Percentiles rank a stretch among this genome's conserved stretches.
Conservation (phyloP, 2,329 filamentous ascomycete genomes). For the Xylaria sp. region DNA sequence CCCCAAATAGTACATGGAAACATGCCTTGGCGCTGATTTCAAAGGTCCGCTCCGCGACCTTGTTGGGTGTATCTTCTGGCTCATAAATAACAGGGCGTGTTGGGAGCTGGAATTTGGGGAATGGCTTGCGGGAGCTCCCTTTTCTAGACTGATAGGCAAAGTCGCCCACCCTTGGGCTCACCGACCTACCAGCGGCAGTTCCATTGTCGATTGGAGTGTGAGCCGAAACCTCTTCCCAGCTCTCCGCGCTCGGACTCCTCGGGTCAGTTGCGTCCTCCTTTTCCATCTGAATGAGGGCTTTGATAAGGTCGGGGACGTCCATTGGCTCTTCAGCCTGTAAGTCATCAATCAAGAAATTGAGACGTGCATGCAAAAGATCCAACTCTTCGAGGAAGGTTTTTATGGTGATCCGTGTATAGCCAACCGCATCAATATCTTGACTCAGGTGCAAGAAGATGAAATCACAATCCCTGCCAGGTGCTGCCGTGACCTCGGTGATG, state of each 20-base stretch:
- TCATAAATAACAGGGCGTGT: conserved; percentile 81
- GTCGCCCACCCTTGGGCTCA: conserved; percentile 42
- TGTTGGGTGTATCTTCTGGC: conserved; percentile 78
- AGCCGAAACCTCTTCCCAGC: conserved; percentile 83
- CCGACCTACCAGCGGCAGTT: conserved; percentile 49
- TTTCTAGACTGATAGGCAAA: conserved; percentile 46
- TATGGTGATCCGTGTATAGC: conserved; percentile 77
- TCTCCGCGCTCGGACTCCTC: conserved; percentile 77
- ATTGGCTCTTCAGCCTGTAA: conserved; percentile 74
- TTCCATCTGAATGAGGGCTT: conserved; percentile 77
- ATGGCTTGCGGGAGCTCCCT: conserved; percentile 45
- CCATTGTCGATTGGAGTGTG: conserved; percentile 66
- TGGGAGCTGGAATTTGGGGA: conserved; percentile 81
- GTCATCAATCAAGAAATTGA: conserved; percentile 86
- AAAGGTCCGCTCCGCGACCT: conserved; percentile 80
- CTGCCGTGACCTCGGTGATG: conserved; percentile 87
- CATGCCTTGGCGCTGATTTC: conserved; percentile 92
- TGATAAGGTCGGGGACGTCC: conserved; percentile 72
- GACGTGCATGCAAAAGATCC: conserved; percentile 76
- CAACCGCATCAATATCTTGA: conserved; percentile 66
- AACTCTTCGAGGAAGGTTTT: conserved; percentile 94
- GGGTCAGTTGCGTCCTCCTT: conserved; percentile 59
- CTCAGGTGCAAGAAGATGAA: conserved; percentile 83
- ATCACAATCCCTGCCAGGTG: conserved; percentile 89
- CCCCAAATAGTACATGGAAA: conserved; percentile 95